Evolutionary conservation across 768 basidiomycete genomes (phyloP).

Genomic region (Agrocybe chaxingu): DNA sequence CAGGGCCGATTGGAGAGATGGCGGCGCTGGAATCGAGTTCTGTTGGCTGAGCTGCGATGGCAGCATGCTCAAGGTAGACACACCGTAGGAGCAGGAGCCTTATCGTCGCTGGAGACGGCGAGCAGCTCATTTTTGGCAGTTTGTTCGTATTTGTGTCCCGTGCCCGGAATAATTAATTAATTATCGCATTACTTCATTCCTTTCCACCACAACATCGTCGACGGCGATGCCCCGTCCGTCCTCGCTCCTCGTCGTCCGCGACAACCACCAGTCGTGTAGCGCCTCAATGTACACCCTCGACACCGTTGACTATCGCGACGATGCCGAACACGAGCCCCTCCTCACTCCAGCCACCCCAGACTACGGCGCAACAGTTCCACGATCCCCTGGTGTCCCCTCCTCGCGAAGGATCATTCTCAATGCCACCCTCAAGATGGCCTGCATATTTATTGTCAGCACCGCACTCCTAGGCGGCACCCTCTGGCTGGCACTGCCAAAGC

Average conservation of each 20-base stretch:
- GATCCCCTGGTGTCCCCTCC: slow-evolving; percentile 36
- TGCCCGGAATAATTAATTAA: slow-evolving; percentile 25
- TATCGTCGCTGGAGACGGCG: slow-evolving; percentile 31
- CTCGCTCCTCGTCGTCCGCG: too few species aligned
- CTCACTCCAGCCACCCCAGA: slow-evolving; percentile 39
- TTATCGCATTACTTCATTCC: slow-evolving; percentile 12
- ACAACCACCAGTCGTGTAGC: slow-evolving; percentile 12
- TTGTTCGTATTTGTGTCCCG: slow-evolving; percentile 29
- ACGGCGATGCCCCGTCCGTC: too few species aligned
- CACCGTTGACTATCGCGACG: slow-evolving; percentile 42
- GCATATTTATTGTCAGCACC: slow-evolving; percentile 70
- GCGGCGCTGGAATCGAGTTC: slow-evolving; percentile 30
- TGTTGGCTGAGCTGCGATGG: slow-evolving; percentile 30
- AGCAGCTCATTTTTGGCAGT: slow-evolving; percentile 17
- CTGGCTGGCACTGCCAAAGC: slow-evolving; percentile 76
- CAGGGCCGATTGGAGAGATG: slow-evolving; percentile 58
- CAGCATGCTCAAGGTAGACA: slow-evolving; percentile 28
- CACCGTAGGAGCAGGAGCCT: slow-evolving; percentile 9
- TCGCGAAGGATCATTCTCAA: slow-evolving; percentile 64
- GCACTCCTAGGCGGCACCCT: slow-evolving; percentile 70
- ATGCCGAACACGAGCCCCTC: slow-evolving; percentile 31
- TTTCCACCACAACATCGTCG: too few species aligned
- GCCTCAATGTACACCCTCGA: slow-evolving; percentile 60
- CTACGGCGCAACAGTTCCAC: slow-evolving; percentile 53
- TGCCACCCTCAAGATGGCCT: slow-evolving; percentile 81